phyloP scores from a whole-genome alignment of 2,329 filamentous ascomycete genomes.

The Fusarium verrucosum region DNA sequence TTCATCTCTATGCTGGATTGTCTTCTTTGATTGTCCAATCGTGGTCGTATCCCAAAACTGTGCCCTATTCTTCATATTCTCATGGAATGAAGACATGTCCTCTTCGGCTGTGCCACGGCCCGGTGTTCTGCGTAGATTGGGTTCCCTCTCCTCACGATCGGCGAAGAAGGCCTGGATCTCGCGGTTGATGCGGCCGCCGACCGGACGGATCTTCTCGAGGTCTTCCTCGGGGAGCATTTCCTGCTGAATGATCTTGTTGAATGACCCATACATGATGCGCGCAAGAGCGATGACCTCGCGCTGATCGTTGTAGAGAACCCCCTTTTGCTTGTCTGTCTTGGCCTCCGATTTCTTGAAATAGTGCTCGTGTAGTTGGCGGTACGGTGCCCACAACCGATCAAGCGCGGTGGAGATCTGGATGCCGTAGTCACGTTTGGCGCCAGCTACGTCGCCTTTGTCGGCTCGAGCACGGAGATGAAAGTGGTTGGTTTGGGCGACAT shows the following conservation, averaged over 20 bases:
- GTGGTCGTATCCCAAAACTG: conserved; percentile 49
- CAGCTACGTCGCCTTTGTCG: conserved; percentile 44
- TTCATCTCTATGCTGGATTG: background rate
- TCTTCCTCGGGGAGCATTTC: conserved; percentile 50
- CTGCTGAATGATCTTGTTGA: conserved; percentile 56
- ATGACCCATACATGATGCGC: conserved; percentile 57
- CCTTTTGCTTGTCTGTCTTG: conserved; percentile 40
- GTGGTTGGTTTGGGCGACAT: conserved; percentile 61
- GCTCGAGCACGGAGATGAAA: conserved; percentile 50
- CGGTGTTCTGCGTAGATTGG: conserved; percentile 42
- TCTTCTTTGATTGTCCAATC: conserved; percentile 12
- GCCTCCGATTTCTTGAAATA: conserved; percentile 45
- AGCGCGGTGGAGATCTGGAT: conserved; percentile 62
- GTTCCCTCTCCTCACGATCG: conserved; percentile 48
- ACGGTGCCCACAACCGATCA: conserved; percentile 60
- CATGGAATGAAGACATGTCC: conserved; percentile 32
- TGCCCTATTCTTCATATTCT: too few relatives aligned
- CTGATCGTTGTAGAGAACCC: conserved; percentile 48
- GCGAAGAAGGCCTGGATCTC: conserved; percentile 51
- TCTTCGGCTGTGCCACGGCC: conserved; percentile 31
- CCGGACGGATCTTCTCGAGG: conserved; percentile 46
- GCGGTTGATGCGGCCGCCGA: conserved; percentile 51
- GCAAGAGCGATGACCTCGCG: conserved; percentile 57
- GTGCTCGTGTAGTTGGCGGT: conserved; percentile 52
- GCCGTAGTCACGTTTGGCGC: conserved; percentile 57